Percentiles rank a stretch among this genome's conserved stretches.
Evolutionary conservation across 2,329 filamentous ascomycete genomes (phyloP).

Genomic region (Pseudopithomyces maydicus): DNA sequence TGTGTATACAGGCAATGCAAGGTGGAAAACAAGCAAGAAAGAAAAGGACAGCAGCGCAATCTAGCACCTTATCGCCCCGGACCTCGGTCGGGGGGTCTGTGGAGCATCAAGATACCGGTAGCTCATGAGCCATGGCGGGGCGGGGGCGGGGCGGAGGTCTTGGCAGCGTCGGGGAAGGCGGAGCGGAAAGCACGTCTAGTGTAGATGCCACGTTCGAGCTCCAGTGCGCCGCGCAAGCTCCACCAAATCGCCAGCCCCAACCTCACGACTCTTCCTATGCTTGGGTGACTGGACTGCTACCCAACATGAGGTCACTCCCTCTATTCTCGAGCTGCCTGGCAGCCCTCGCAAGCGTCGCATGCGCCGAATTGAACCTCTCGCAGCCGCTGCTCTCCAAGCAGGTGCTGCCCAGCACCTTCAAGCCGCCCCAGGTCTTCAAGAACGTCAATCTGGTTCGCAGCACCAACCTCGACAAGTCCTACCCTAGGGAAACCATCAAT

Average conservation of each 20-base stretch:
- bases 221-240: constrained; percentile 21
- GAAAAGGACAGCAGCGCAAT: background rate
- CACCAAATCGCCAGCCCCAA: constrained; percentile 20
- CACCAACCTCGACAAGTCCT: constrained; percentile 92
- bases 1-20: constrained; percentile 6
- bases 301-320: constrained; percentile 48
- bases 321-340: constrained; percentile 51
- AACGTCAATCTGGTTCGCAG: constrained; percentile 90
- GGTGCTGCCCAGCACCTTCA: constrained; percentile 64
- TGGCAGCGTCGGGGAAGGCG: constrained; percentile 29
- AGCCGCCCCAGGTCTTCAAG: constrained; percentile 88
- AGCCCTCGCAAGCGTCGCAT: constrained; percentile 65
- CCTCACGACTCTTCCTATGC: constrained; percentile 35
- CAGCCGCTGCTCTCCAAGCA: constrained; percentile 60
- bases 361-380: constrained; percentile 62
- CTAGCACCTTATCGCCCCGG: background rate
- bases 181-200: constrained; percentile 22
- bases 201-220: constrained; percentile 46
- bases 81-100: background rate
- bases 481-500: constrained; percentile 88
- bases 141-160: constrained; percentile 8
- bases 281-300: constrained; percentile 35
- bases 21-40: background rate
- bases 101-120: background rate
- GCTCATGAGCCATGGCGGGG: background rate